Evolutionary conservation across 306 rosid species (phyloP).

Genomic region (Fagus crenata): DNA sequence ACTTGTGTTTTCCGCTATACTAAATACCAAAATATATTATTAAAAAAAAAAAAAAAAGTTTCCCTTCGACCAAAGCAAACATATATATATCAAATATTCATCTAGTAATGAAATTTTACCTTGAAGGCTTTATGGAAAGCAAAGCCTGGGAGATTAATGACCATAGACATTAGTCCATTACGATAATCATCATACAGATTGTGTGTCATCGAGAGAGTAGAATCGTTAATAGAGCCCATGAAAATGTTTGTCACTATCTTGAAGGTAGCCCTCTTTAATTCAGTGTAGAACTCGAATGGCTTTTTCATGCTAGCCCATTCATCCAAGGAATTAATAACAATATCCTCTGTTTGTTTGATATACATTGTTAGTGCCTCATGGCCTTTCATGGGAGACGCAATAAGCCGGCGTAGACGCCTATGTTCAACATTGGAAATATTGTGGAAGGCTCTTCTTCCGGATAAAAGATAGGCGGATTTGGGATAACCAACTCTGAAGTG

Average conservation of each 20-base stretch:
- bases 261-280: slow-evolving; percentile 24
- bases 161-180: slow-evolving; percentile 4
- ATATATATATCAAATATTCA: neutral
- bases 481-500: slow-evolving; percentile 14
- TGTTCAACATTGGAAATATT: slow-evolving; percentile 9
- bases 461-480: slow-evolving; percentile 2
- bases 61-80: no score
- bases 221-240: slow-evolving; percentile 9
- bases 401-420: slow-evolving; percentile 25
- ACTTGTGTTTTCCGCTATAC: no score
- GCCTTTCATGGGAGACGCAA: slow-evolving; percentile 20
- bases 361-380: slow-evolving; percentile 21
- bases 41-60: no score
- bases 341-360: slow-evolving; percentile 14
- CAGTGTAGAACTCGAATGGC: slow-evolving; percentile 28
- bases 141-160: slow-evolving; percentile 28
- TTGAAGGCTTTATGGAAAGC: slow-evolving; percentile 18
- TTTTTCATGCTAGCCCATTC: slow-evolving; percentile 33
- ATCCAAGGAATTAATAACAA: slow-evolving; percentile 9
- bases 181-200: slow-evolving; percentile 8
- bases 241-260: slow-evolving; percentile 4
- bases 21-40: no score
- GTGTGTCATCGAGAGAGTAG: slow-evolving; percentile 5
- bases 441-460: slow-evolving; percentile 15
- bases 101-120: neutral